Base-by-base conservation (phyloP, 352 stramenopile species). In the Phytophthora nicotianae region DNA sequence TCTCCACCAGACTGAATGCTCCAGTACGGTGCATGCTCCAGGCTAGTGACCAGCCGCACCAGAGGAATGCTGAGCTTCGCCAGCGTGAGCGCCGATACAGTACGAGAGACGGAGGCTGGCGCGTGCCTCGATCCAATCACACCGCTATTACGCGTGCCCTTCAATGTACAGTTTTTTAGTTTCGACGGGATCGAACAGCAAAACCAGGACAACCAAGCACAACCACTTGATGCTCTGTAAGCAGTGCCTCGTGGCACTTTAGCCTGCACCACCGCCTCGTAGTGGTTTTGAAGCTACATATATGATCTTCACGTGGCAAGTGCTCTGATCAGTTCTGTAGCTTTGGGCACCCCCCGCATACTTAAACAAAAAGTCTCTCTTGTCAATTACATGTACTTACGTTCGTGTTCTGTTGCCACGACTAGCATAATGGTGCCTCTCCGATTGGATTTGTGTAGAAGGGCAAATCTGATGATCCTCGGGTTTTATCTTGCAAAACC, bases 81-180 rank as follows among this genome's bases (percentile, higher is more conserved):
- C 11, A 46, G n/a, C 49, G 46, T 24, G 17, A 58, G 26, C 29
- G 29, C 13, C 29, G 29, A 35, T 35, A 14, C n/a, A n/a, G n/a
- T n/a, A n/a, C 29, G 54, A 70, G 56, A 70, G 56, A 58, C 62
- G 42, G 57, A 58, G 27, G 20, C 20, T 5, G 54, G 45, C 62
- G 57, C 24, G 57, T 71, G 57, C 62, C 57, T 71, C 37, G 17
- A 43, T 17, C 62, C 62, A 71, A 71, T 71, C 37, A 37, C 17
- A 47, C 50, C 26, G 7, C 4, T 20, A 51, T 21, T 19, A 40
- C 55, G 45, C 27, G 49, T 38, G 55, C 47, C 33, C 33, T 47
- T 48, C 43, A 57, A 62, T n/a, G 49, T 63, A 63, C 62, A 62
- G 50, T 65, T 70, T 29, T 55, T 57, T 50, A 62, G 29, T 21